Evolutionary conservation across 2,329 filamentous ascomycete species (phyloP).

Genomic region (Dryadomyces quercivorus): DNA sequence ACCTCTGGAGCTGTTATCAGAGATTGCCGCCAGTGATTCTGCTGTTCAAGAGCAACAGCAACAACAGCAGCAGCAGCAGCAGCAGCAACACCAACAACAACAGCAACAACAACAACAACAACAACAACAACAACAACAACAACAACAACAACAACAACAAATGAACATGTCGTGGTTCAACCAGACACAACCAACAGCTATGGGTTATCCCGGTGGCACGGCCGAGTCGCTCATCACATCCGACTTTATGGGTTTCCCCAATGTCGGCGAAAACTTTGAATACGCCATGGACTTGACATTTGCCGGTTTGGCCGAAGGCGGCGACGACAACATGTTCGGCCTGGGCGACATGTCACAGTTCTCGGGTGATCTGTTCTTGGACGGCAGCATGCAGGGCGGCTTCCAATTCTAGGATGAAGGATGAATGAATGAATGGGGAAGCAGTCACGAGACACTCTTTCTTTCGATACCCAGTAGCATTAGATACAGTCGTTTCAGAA

Average conservation of each 20-base stretch:
- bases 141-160: background rate
- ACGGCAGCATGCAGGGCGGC: constrained; percentile 16
- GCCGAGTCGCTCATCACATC: constrained; percentile 6
- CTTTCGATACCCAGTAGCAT: too few relatives aligned
- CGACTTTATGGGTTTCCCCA: constrained; percentile 22
- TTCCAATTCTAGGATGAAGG: constrained; percentile 3
- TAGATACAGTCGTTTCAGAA: too few relatives aligned
- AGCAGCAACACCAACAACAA: constrained; percentile 7
- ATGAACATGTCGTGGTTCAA: background rate
- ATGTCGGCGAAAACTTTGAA: constrained; percentile 26
- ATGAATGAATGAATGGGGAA: too few relatives aligned
- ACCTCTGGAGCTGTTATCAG: constrained; percentile 43
- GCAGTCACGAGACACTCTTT: too few relatives aligned
- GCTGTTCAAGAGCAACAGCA: constrained; percentile 7
- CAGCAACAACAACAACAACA: background rate
- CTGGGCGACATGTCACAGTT: constrained; percentile 21
- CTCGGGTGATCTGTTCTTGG: background rate
- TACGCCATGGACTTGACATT: constrained; percentile 32
- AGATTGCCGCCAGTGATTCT: constrained; percentile 37
- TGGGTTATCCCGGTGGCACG: too few relatives aligned
- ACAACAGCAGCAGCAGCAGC: constrained; percentile 4
- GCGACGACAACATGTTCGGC: constrained; percentile 8
- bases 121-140: constrained; percentile 4
- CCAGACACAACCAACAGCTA: background rate
- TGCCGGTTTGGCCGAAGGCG: constrained; percentile 15